These are phyloP conservation scores for Globisporangium megalacanthum DNA, from an alignment of 352 stramenopile species.

Conservation along the genomic window DNA sequence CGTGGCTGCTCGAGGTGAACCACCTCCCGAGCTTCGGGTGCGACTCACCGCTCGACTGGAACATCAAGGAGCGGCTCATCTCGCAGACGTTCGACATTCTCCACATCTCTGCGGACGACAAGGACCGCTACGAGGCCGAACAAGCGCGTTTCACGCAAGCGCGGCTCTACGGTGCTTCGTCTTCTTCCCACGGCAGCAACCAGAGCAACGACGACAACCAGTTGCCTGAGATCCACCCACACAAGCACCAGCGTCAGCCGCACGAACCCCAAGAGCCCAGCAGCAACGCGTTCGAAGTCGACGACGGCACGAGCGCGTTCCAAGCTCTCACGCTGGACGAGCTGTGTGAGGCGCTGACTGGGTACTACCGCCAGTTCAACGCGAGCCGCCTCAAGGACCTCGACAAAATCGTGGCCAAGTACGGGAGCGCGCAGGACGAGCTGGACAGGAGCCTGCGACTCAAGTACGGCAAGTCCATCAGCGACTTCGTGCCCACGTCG, in stretches of 20 bases:
- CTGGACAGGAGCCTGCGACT: constrained; percentile 54
- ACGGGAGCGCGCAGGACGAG: constrained; percentile 50
- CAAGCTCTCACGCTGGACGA: constrained; percentile 24
- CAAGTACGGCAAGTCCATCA: constrained; percentile 61
- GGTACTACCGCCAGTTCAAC: constrained; percentile 62
- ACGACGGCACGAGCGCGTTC: neutral
- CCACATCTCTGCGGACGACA: constrained; percentile 73
- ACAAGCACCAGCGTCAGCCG: constrained; percentile 3
- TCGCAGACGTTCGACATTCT: constrained; percentile 89
- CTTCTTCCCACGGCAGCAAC: neutral
- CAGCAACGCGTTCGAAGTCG: neutral
- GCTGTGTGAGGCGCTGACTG: constrained; percentile 32
- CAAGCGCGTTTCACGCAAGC: constrained; percentile 54
- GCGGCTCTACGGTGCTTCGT: constrained; percentile 48
- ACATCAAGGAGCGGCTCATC: constrained; percentile 94
- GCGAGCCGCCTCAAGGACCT: constrained; percentile 47
- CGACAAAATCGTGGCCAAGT: constrained; percentile 75
- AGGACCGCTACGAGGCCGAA: constrained; percentile 65
- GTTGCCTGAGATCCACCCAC: constrained; percentile 5
- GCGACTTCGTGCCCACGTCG: constrained; percentile 27
- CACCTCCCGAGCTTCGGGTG: constrained; percentile 94
- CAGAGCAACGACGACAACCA: constrained; percentile 11
- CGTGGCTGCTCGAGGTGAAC: constrained; percentile 98
- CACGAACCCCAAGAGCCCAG: constrained; percentile 17
- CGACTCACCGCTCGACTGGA: constrained; percentile 92